Percentiles rank a stretch among this genome's conserved stretches.
Conservation (phyloP, 352 stramenopile genomes). For the Globisporangium cederbergense region DNA sequence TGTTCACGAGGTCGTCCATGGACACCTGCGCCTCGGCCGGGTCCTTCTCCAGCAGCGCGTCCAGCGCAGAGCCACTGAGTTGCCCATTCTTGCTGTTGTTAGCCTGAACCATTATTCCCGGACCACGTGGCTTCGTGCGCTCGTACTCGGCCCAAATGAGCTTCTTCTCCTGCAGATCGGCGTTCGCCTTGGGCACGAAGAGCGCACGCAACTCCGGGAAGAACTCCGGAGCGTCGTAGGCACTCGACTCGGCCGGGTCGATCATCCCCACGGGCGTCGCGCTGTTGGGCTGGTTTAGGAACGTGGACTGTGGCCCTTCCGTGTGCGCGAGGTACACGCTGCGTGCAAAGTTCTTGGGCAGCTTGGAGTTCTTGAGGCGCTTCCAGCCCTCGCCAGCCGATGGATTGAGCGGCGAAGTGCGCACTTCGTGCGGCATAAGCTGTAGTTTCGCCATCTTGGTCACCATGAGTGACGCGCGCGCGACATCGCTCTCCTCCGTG, state of each 20-base stretch:
- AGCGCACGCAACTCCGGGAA: constrained; percentile 55
- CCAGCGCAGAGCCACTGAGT: constrained; percentile 29
- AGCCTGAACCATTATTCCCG: background rate
- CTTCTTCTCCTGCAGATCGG: constrained; percentile 66
- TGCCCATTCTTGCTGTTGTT: background rate
- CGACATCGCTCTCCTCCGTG: constrained; percentile 47
- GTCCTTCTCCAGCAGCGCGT: constrained; percentile 45
- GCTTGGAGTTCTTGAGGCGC: constrained; percentile 47
- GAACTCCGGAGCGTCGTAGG: constrained; percentile 56
- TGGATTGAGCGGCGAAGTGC: constrained; percentile 19
- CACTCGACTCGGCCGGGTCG: constrained; percentile 53
- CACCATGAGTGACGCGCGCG: constrained; percentile 44
- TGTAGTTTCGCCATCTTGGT: constrained; percentile 62
- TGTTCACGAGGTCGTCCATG: constrained; percentile 44
- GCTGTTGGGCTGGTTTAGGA: constrained; percentile 67
- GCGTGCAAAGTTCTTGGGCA: constrained; percentile 61
- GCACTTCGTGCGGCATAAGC: constrained; percentile 23
- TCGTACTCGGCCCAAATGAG: constrained; percentile 39
- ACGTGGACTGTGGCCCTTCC: constrained; percentile 50
- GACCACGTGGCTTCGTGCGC: constrained; percentile 3
- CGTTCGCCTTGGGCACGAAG: constrained; percentile 47
- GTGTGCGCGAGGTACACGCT: constrained; percentile 54
- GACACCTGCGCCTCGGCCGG: constrained; percentile 27
- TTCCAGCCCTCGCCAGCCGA: constrained; percentile 63
- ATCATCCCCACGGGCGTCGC: constrained; percentile 66